These are phyloP conservation scores for Pseudogymnoascus sp. DNA, from an alignment of 2,329 filamentous ascomycete genomes.

Conservation along the genomic window DNA sequence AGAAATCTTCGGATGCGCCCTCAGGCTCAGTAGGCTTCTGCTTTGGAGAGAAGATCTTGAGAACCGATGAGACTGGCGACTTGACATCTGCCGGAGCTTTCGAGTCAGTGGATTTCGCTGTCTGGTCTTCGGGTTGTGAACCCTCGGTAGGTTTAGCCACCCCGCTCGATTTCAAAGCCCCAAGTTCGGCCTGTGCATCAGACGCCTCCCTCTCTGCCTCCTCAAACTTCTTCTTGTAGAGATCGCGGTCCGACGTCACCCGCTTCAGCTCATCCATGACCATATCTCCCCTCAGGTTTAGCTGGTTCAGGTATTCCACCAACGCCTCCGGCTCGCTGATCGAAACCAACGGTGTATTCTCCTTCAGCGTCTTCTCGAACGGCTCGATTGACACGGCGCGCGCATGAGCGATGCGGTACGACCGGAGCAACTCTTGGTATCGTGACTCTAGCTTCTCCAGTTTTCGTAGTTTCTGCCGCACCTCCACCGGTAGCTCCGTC, in stretches of 20 bases:
- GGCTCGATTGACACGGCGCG: conserved; percentile 81
- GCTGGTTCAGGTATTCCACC: conserved; percentile 81
- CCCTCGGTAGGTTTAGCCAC: conserved; percentile 22
- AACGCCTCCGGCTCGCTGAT: conserved; percentile 79
- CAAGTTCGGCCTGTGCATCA: conserved; percentile 55
- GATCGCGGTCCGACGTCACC: conserved; percentile 72
- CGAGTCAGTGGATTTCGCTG: conserved; percentile 19
- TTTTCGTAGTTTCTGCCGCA: conserved; percentile 68
- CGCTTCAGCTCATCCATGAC: conserved; percentile 88
- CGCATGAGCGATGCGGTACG: conserved; percentile 84
- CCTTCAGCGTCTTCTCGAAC: conserved; percentile 83
- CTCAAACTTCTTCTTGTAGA: conserved; percentile 67
- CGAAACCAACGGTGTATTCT: conserved; percentile 84
- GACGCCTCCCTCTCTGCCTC: conserved; percentile 56
- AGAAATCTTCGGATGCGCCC: conserved; percentile 60
- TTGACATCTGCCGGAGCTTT: conserved; percentile 29
- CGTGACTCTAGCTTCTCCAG: conserved; percentile 84
- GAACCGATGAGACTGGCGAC: conserved; percentile 40
- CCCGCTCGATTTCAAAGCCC: conserved; percentile 40
- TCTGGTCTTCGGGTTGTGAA: conserved; percentile 17
- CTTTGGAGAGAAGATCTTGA: conserved; percentile 42
- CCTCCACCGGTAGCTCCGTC: conserved; percentile 55
- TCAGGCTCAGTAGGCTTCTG: conserved; percentile 32
- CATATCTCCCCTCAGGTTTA: conserved; percentile 83
- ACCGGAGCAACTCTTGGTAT: conserved; percentile 83